Base-by-base conservation (phyloP, 805 yeast species). In the Hanseniaspora guilliermondii region DNA sequence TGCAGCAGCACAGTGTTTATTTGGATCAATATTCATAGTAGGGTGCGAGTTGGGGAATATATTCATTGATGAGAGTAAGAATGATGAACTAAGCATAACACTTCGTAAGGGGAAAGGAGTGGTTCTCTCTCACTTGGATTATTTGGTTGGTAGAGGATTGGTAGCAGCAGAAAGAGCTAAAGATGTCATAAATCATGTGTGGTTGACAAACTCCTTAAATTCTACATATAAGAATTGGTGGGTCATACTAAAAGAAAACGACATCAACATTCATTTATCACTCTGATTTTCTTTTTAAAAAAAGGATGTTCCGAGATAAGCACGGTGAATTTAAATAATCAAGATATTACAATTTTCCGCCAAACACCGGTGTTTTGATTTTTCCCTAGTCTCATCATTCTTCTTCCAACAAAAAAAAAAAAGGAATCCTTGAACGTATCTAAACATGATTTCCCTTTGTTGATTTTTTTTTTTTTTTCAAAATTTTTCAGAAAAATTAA, bases 21-120 rank as follows among this genome's bases (percentile, higher is more conserved):
- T 54, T 12, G 52, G 49, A 12, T 48, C 49, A 4, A 30, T 54
- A n/a, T 54, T 54, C 25, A 48, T 45, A 3, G 38, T 54, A 0
- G 56, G 56, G 5, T 48, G 56, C 19, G 56, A 54, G n/a, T 22
- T 54, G 17, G 49, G 53, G 3, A 49, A 49, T 19, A 7, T 49
- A 6, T 24, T 17, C 27, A 19, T 39, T n/a, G 24, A 41, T 12
- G 27, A 30, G 3, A 6, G 14, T 5, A 24, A n/a, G 21, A 25
- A 9, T 12, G 44, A 49, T 17, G 7, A 32, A 4, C 30, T 37
- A 9, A 16, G 47, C 19, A 1, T 30, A 7, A 49, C 39, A 22
- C 32, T 48, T 19, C 16, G 38, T 16, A 47, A 22, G 25, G 47
- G 53, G 8, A 49, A 49, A 24, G 19, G 17, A 12, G 25, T 49